These are phyloP conservation scores for Fraxinus americana DNA, from an alignment of 257 asterid genomes.

Conservation along the genomic window DNA sequence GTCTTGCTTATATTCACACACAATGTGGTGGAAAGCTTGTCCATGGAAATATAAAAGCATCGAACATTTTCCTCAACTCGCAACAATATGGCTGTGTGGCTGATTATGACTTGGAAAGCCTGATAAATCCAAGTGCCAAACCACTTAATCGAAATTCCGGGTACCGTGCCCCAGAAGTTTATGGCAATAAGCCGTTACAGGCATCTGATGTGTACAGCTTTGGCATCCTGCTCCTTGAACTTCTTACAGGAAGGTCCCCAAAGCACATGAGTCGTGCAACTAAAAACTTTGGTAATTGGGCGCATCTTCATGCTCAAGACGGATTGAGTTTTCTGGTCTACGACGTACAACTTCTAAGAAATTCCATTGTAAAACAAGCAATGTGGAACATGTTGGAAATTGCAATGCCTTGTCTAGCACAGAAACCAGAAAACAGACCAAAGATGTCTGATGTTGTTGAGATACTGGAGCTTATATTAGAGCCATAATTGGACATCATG, in stretches of 20 bases:
- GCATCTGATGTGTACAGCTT: constrained; percentile 21
- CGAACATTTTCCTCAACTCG: too few relatives aligned
- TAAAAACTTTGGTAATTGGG: neutral
- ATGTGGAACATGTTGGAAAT: constrained; percentile 10
- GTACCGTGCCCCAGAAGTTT: constrained; percentile 15
- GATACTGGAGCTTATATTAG: constrained; percentile 15
- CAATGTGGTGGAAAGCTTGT: constrained; percentile 28
- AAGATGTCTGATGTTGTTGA: constrained; percentile 23
- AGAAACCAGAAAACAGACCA: constrained; percentile 24
- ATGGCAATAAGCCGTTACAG: constrained; percentile 4
- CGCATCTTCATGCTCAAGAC: neutral
- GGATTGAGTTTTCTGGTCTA: neutral
- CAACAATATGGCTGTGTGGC: too few relatives aligned
- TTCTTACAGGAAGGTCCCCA: neutral
- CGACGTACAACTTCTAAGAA: neutral
- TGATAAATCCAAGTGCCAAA: constrained; percentile 19
- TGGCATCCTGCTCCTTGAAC: constrained; percentile 21
- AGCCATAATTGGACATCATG: neutral
- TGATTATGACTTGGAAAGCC: constrained; percentile 40
- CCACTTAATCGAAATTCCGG: constrained; percentile 14
- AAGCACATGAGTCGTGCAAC: neutral
- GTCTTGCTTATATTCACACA: constrained; percentile 36
- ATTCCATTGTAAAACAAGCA: neutral
- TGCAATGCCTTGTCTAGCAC: constrained; percentile 19
- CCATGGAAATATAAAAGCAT: constrained; percentile 43